A percentile compares a stretch with the other conserved stretches of the same genome.
Evolutionary conservation across 116 monocot species (phyloP).

Genomic region (Trichopus zeylanicus): DNA sequence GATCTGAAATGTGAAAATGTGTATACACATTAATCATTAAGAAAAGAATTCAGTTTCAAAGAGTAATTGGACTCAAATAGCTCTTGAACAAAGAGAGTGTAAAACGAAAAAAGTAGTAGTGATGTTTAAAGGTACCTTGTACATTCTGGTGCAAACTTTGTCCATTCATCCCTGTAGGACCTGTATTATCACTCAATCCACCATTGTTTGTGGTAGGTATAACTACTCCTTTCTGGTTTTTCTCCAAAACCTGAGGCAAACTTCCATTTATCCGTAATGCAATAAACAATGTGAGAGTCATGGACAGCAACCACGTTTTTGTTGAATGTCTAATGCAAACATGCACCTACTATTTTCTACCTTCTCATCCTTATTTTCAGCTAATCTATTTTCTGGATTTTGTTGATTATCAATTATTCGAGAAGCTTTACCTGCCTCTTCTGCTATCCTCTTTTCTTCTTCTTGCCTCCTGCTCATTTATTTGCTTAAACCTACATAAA

Average conservation of each 20-base stretch:
- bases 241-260: constrained; percentile 4
- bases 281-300: neutral
- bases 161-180: constrained; percentile 1
- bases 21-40: too few species aligned
- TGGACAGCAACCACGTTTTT: neutral
- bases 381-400: neutral
- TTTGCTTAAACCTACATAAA: constrained; percentile 68
- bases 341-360: constrained; percentile 8
- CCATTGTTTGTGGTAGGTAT: constrained; percentile 5
- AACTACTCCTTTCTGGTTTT: neutral
- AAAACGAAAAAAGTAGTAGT: neutral
- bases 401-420: constrained; percentile 4
- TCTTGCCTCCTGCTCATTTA: constrained; percentile 74
- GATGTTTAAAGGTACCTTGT: constrained; percentile 10
- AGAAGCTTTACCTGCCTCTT: constrained; percentile 16
- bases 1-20: too few species aligned
- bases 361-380: constrained; percentile 13
- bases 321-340: neutral
- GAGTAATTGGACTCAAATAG: too few species aligned
- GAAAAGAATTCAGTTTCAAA: too few species aligned
- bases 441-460: constrained; percentile 32
- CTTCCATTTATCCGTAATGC: constrained; percentile 1
- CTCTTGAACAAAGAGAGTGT: too few species aligned
- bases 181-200: constrained; percentile 7
- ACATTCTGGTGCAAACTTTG: constrained; percentile 2